Evolutionary conservation across 1,139 yeast genomes (phyloP).

Genomic region (Candida sp.): DNA sequence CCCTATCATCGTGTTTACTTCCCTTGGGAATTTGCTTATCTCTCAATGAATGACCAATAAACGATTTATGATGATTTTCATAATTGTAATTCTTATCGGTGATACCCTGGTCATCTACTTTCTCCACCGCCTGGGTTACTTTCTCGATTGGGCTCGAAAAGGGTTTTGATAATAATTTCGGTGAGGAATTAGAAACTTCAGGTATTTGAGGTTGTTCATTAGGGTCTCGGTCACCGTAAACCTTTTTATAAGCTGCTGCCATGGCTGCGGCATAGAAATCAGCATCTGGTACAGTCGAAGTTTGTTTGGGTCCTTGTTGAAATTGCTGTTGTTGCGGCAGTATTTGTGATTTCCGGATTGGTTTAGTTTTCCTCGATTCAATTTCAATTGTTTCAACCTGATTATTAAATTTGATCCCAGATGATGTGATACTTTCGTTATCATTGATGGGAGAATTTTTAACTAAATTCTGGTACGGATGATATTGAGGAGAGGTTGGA

Average conservation of each 20-base stretch:
- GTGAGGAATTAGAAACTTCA: not conserved
- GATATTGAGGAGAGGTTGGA: slow-evolving; percentile 4
- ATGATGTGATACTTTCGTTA: slow-evolving; percentile 14
- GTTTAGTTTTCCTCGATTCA: slow-evolving; percentile 6
- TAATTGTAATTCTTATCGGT: slow-evolving; percentile 25
- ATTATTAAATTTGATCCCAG: slow-evolving; percentile 35
- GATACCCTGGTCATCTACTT: slow-evolving; percentile 21
- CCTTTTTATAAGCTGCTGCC: slow-evolving; percentile 39
- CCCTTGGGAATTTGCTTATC: slow-evolving; percentile 12
- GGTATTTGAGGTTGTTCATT: not conserved
- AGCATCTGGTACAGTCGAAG: slow-evolving; percentile 5
- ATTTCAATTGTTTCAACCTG: slow-evolving; percentile 39
- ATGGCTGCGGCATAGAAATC: slow-evolving; percentile 33
- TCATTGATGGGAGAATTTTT: slow-evolving; percentile 2
- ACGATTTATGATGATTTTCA: slow-evolving; percentile 37
- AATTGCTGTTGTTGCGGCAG: slow-evolving; percentile 6
- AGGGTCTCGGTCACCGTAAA: slow-evolving; percentile 26
- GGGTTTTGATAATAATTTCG: not conserved
- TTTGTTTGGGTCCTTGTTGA: slow-evolving; percentile 4
- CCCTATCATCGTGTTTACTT: slow-evolving; percentile 26
- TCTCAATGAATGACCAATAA: slow-evolving; percentile 36
- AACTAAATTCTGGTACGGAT: slow-evolving; percentile 5
- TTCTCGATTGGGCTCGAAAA: not conserved
- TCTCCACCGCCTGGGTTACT: slow-evolving; percentile 7
- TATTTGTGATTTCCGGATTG: slow-evolving; percentile 1